phyloP scores from a whole-genome alignment of 805 yeast genomes.

The Yarrowia sp. region DNA sequence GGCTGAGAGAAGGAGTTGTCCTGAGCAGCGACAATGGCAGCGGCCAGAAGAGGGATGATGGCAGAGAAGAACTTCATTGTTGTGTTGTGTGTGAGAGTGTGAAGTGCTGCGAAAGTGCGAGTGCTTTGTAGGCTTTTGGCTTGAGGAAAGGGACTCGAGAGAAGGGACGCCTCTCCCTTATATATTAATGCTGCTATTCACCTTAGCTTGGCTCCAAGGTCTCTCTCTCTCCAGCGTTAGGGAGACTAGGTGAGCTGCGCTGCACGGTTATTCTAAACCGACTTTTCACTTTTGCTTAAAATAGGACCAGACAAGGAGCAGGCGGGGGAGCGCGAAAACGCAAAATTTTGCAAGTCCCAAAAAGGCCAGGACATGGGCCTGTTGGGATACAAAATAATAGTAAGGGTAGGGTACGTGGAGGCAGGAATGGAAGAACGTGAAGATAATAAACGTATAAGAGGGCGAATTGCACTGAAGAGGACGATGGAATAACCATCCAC shows the following conservation, averaged over 20 bases:
- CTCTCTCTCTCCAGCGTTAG: neutral
- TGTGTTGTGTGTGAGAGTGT: neutral
- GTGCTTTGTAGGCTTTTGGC: slow-evolving; percentile 1
- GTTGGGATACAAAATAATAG: slow-evolving; percentile 1
- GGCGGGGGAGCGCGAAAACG: slow-evolving; percentile 14
- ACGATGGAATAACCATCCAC: no score
- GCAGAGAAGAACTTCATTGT: slow-evolving; percentile 29
- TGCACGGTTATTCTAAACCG: slow-evolving; percentile 24
- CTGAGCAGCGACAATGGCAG: slow-evolving; percentile 41
- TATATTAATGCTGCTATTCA: neutral
- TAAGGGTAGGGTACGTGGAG: no score
- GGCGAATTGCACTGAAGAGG: no score
- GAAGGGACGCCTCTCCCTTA: neutral
- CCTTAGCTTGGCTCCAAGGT: no score
- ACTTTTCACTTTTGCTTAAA: slow-evolving; percentile 21
- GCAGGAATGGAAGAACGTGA: no score
- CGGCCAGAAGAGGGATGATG: slow-evolving; percentile 23
- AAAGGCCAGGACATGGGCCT: slow-evolving; percentile 1
- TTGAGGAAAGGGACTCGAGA: neutral
- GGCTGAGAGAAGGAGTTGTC: slow-evolving; percentile 50
- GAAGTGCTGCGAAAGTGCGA: neutral
- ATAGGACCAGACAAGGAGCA: slow-evolving; percentile 23
- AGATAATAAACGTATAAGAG: no score
- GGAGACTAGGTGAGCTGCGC: neutral
- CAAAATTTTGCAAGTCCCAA: slow-evolving; percentile 11